Evolutionary conservation across 257 asterid species (phyloP), one percentile per base, ranked within the genome.

Genomic region (Phtheirospermum japonicum): DNA sequence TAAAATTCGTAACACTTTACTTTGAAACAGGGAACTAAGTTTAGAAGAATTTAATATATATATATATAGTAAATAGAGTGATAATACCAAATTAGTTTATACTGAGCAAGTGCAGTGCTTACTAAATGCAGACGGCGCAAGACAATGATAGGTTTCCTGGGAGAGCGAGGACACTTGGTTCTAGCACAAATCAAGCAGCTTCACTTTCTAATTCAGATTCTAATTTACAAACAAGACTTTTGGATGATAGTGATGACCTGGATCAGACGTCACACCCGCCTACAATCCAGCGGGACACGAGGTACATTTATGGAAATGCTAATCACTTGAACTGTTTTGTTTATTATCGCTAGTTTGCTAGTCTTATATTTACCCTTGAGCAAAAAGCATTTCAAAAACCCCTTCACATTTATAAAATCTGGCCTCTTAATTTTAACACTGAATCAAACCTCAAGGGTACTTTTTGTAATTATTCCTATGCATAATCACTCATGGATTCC

Each of bases 61-160:
- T 60, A 11, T 55, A 13, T 65, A n/a, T 18, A 36, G 52, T 56
- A 62, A 53, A 58, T 32, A 49, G 53, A 62, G 52, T 59, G 31
- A 39, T 11, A 11, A 11, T 10, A 54, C 32, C 57, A 17, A 62
- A 17, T 53, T 57, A 48, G 56, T 53, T 16, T 65, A 56, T 63
- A 37, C 57, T 76, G 48, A 69, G 57, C 59, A 43, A 57, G 45
- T 65, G 1, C 52, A 61, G 46, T 54, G 33, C 33, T 43, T 34
- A 39, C 48, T 50, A 53, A 19, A 66, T 79, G 79, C 88, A 80
- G 88, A 37, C 90, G 62, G 67, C 75, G 33, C 76, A 77, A 71
- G 82, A 70, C n/a, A 64, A 53, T 59, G 75, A 67, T 69, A 80
- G 96, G 74, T 90, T 87, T 80, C 97, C 96, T 26, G 97, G 97